Evolutionary conservation across 129 eudicot species (phyloP).

Genomic region (Smallanthus sonchifolius): DNA sequence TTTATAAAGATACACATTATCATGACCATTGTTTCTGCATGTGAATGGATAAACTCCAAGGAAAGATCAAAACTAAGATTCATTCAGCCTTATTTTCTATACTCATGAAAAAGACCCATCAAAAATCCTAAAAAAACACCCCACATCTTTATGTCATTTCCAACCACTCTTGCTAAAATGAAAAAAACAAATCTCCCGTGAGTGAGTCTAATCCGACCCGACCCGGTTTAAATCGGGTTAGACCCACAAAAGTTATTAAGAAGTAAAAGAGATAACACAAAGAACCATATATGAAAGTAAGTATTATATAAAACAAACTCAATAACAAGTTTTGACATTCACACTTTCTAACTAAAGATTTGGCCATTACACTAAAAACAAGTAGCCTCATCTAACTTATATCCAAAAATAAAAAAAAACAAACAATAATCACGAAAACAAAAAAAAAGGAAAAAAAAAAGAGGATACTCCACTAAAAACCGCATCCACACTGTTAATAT

Average conservation of each 20-base stretch:
- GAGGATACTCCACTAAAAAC: slow-evolving; percentile 82
- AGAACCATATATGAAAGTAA: neutral
- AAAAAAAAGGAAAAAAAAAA: slow-evolving; percentile 25
- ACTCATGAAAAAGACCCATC: slow-evolving; percentile 23
- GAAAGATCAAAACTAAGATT: slow-evolving; percentile 15
- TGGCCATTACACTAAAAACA: slow-evolving; percentile 42
- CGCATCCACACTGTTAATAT: slow-evolving; percentile 61
- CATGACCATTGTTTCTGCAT: neutral
- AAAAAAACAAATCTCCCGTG: neutral
- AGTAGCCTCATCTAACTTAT: slow-evolving; percentile 35
- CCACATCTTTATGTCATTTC: slow-evolving; percentile 23
- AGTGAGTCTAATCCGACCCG: slow-evolving; percentile 2
- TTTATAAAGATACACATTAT: neutral
- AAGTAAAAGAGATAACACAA: neutral
- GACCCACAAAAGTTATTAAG: neutral
- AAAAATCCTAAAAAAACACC: neutral
- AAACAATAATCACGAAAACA: neutral
- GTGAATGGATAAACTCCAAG: neutral
- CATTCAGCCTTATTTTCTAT: slow-evolving; percentile 10
- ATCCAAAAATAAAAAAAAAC: slow-evolving; percentile 21
- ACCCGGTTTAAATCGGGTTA: neutral
- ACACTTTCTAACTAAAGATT: slow-evolving; percentile 39
- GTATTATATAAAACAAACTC: slow-evolving; percentile 26
- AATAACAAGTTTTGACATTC: slow-evolving; percentile 22
- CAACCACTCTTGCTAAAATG: neutral